Base-by-base conservation (phyloP, 1,284 basidiomycete species). In the Trichosporon sp. region DNA sequence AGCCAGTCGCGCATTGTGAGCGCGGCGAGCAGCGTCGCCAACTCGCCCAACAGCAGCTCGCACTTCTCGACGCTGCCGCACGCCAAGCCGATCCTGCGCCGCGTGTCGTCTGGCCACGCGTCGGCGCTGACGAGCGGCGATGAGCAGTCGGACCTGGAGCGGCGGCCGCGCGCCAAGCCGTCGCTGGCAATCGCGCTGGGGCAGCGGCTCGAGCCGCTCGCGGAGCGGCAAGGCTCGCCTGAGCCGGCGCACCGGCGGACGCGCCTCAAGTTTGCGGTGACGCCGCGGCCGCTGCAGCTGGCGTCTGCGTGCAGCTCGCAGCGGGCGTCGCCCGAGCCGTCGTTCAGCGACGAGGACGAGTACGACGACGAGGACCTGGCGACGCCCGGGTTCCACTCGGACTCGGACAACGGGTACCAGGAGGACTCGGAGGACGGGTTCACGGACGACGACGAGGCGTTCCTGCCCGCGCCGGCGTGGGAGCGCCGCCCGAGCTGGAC, bases 371-470 rank as follows among this genome's bases (percentile, higher is more conserved):
- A 67, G 15, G 69, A 68, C 29, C 35, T 67, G 2, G 60, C 65
- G 9, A 71, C 70, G 12, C 67, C 71, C 0, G 67, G 56, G 0
- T 68, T 44, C 29, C 35, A 62, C 34, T 63, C 66, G 6, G 72
- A 73, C 27, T 68, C 68, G 21, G 72, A 68, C 47, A 51, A 51
- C 38, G 72, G 72, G 0, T 73, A 73, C 47, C 66, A 68, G 25
- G 72, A 73, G 58, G 72, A 73, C 70, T 66, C 64, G n/a, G 72
- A 73, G 67, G 72, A 73, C 64, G 72, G 72, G 8, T 73, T 73
- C 65, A 70, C 68, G n/a, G 67, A 70, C 32, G 68, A 56, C 44
- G 64, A 53, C 27, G 65, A 34, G 35, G 51, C 63, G 7, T 64
- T 64, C 18, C 67, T 71, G 34, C 35, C 67, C 3, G 11, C 58